A percentile compares a stretch with the other conserved stretches of the same genome.
Conservation (phyloP, 805 yeast genomes). For the Yamadazyma tumulicola region DNA sequence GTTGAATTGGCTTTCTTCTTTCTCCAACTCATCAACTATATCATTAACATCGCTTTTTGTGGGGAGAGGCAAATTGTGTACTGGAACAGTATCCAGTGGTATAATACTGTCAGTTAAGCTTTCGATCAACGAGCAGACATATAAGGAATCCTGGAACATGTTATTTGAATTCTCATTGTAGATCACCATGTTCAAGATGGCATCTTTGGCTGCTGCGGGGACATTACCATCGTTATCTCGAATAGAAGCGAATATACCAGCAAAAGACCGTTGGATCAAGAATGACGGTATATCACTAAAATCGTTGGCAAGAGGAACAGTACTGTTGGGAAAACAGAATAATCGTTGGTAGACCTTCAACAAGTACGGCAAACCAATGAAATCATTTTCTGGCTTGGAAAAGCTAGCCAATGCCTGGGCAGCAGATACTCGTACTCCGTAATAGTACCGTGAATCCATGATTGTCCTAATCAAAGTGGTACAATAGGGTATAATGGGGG, state of each 20-base stretch:
- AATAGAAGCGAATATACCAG: slow-evolving; percentile 56
- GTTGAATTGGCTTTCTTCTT: slow-evolving; percentile 16
- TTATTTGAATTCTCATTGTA: slow-evolving; percentile 86
- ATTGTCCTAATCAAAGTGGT: slow-evolving; percentile 75
- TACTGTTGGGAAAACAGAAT: slow-evolving; percentile 63
- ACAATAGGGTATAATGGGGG: slow-evolving; percentile 64
- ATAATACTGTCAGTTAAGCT: slow-evolving; percentile 43
- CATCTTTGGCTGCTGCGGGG: slow-evolving; percentile 53
- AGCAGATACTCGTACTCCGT: slow-evolving; percentile 86
- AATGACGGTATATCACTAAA: slow-evolving; percentile 69
- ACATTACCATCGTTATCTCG: slow-evolving; percentile 61
- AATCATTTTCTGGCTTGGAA: slow-evolving; percentile 58
- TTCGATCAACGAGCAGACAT: slow-evolving; percentile 54
- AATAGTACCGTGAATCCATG: slow-evolving; percentile 80
- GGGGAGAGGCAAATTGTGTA: slow-evolving; percentile 3
- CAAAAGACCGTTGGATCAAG: slow-evolving; percentile 68
- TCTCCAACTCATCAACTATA: slow-evolving; percentile 4
- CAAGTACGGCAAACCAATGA: slow-evolving; percentile 70
- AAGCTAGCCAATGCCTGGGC: slow-evolving; percentile 71
- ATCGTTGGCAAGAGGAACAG: slow-evolving; percentile 76
- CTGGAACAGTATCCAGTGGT: slow-evolving; percentile 12
- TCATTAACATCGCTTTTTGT: slow-evolving; percentile 5
- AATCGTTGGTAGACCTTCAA: slow-evolving; percentile 63
- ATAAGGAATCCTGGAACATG: slow-evolving; percentile 68
- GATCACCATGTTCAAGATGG: slow-evolving; percentile 67